Base-by-base conservation (phyloP, 2,329 filamentous ascomycete species). In the Aspergillus sp. region DNA sequence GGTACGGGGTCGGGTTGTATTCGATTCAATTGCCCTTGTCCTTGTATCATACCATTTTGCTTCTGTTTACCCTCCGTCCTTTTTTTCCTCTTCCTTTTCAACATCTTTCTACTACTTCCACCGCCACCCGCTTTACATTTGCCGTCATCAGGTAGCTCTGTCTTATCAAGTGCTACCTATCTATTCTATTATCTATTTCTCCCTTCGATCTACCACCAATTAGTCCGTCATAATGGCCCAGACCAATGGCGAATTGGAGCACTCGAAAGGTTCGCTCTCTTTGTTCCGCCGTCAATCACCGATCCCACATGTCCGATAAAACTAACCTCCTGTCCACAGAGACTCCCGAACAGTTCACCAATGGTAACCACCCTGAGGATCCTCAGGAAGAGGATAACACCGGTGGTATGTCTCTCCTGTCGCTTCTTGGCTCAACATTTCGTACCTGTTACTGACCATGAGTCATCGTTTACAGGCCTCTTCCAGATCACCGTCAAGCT, bases 401-500 rank as follows among this genome's bases (percentile, higher is more conserved):
- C 53, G 75, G 74, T 64, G 74, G 75, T 77, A 76, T 65, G 69
- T 68, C 43, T 7, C 25, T 21, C 23, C 8, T 21, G 13, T 7
- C 17, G 19, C 23, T 5, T 2, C 13, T 21, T 21, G 6, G 10
- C 4, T 55, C 23, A 28, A 36, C 38, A 13, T 38, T 6, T n/a
- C 25, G 21, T 21, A 51, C 19, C 10, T 48, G 36, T 47, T 32
- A 23, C 47, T 48, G 28, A 47, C 43, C 28, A 13, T 15, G 45
- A 17, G n/a, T 48, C 32, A 30, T 17, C 32, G n/a, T 32, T 7
- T 19, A 56, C 45, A 82, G 82, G 80, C 70, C 82, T 89, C 69
- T 89, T 89, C 78, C 84, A 87, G 74, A 82, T 97, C 72, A 90
- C 87, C 63, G 87, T 98, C 71, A 86, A 90, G 76, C 86, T 97